Evolutionary conservation across 805 yeast species (phyloP), one percentile per base, ranked within the genome.

Genomic region (Monosporozyma servazzii): DNA sequence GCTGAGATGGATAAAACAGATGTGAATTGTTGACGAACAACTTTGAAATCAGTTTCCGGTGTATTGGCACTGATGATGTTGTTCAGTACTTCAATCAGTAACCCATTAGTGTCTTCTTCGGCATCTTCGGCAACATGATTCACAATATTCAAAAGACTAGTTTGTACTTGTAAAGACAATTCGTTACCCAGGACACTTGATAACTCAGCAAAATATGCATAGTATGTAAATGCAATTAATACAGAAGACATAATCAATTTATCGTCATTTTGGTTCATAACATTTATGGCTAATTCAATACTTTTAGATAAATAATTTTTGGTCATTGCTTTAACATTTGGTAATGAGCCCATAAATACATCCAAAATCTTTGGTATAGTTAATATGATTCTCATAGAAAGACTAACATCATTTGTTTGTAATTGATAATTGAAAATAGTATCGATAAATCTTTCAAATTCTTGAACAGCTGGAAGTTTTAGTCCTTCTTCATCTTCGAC

Each of bases 71-170:
- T 77, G 2, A 76, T 73, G 8, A 58, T 54, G 20, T 58, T 51
- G 1, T 81, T 73, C n/a, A 86, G 66, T 0, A 85, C 77, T 62
- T 89, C 96, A 11, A 86, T 74, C 42, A 90, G 66, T 46, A 85
- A 74, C 1, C 89, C 78, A 36, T 86, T 80, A 0, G 96, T 78
- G 59, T 90, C 98, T 45, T 88, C 96, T 45, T 81, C 86, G 0
- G 93, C 78, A 1, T 79, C 84, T 1, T 75, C 77, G 3, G 76
- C 61, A 9, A 91, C 65, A 2, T 74, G 64, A 2, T 64, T 60
- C 10, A 82, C 73, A 0, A 79, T 55, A 1, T 56, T 45, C 37
- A 78, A 61, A 10, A 72, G 55, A 3, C 55, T 55, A 6, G 51
- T 47, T 53, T 65, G 68, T 9, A 58, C 43, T 9, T 53, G 36